Base-by-base conservation (phyloP, 2,329 filamentous ascomycete species). In the Hymenotorrendiella dingleyae region DNA sequence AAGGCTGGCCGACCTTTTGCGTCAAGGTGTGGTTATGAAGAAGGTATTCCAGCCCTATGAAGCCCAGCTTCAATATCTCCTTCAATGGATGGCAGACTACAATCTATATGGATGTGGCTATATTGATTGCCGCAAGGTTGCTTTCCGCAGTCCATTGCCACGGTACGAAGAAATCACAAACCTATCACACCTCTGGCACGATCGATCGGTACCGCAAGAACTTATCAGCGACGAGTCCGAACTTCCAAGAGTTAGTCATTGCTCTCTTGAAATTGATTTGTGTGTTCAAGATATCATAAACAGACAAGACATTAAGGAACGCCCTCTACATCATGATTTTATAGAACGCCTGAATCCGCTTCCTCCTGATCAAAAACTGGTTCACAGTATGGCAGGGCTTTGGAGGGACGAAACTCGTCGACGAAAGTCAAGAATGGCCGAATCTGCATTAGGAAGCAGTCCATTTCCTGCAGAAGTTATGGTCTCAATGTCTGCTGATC, bases 41-140 rank as follows among this genome's bases (percentile, higher is more conserved):
- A 78, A 76, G 46, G 74, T 78, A 19, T 84, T 98, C 32, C 91
- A 97, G 59, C 91, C 93, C 0, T 94, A 93, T 59, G 93, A 98
- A 65, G 89, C 86, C 14, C 94, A 98, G 62, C 64, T 97, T 48
- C 88, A 95, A 59, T 97, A 90, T 61, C 68, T 96, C 7, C 73
- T 93, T 8, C 94, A 98, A 65, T 98, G 94, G 78, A 97, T 98
- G 93, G 85, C 84, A 51, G 94, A 98, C 63, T 98, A 94, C 70
- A 98, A 96, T 60, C 70, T 98, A 53, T 97, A 94, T 62, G 94
- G 94, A 6, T 98, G 93, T 60, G 83, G 80, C 43, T 94, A 91
- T 56, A 80, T 97, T 51, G 78, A 91, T 45, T 84, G 80, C 37
- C 70, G 70, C 8, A 85, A 79, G 49, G 78, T 82, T 1, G 72